A percentile compares a stretch with the other conserved stretches of the same genome.
These are phyloP conservation scores for Danielia reshetovae DNA, from an alignment of 805 yeast species.

Conservation along the genomic window DNA sequence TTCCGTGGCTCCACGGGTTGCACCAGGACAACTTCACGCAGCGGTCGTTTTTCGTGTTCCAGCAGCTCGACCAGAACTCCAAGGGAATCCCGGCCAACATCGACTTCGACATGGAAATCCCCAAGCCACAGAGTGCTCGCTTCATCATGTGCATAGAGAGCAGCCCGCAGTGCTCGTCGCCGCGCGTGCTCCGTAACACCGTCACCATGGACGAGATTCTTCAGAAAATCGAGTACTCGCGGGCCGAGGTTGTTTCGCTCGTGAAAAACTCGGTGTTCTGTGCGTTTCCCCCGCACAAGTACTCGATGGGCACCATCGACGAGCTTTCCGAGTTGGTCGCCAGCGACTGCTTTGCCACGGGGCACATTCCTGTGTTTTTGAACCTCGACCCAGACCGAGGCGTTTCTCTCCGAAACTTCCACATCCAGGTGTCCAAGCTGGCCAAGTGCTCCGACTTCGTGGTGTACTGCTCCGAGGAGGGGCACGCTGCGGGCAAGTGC, in stretches of 20 bases:
- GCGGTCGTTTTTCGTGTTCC: conserved; percentile 39
- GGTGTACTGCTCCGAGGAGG: conserved; percentile 44
- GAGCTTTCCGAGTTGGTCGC: conserved; percentile 23
- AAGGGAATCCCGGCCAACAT: background rate
- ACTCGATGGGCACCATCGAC: background rate
- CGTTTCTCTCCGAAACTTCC: conserved; percentile 77
- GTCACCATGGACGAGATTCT: conserved; percentile 53
- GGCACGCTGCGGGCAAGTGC: conserved; percentile 5
- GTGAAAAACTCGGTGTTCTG: conserved; percentile 4
- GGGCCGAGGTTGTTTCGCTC: conserved; percentile 20
- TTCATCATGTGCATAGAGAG: conserved; percentile 36
- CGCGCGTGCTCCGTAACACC: conserved; percentile 45
- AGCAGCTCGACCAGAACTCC: conserved; percentile 12
- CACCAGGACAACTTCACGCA: conserved; percentile 55
- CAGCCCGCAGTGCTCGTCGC: conserved; percentile 1
- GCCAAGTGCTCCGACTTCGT: conserved; percentile 71
- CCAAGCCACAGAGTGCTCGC: conserved; percentile 28
- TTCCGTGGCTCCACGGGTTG: conserved; percentile 90
- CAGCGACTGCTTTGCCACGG: conserved; percentile 42
- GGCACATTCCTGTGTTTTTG: conserved; percentile 49
- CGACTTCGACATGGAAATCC: conserved; percentile 3
- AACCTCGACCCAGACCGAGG: conserved; percentile 68
- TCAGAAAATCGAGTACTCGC: conserved; percentile 43
- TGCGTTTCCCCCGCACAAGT: conserved; percentile 3
- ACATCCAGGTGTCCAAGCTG: conserved; percentile 77